These are phyloP conservation scores for Aquanectria penicillioides DNA, from an alignment of 2,329 filamentous ascomycete species.

Conservation along the genomic window DNA sequence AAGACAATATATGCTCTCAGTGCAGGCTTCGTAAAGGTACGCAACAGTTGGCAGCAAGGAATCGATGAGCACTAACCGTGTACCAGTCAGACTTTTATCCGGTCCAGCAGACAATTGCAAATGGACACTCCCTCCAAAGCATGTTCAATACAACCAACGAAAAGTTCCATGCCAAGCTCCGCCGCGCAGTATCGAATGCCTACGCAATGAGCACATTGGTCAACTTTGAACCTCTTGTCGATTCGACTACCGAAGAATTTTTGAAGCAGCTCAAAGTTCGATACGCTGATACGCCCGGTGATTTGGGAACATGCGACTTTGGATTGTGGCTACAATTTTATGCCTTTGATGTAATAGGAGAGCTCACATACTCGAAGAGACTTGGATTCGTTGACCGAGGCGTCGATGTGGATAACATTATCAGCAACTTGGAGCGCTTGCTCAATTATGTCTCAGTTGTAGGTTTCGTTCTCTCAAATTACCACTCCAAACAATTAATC, in stretches of 20 bases:
- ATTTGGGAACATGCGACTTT: constrained; percentile 10
- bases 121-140: constrained; percentile 9
- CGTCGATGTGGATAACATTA: constrained; percentile 26
- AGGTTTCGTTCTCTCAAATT: background rate
- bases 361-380: constrained; percentile 26
- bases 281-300: background rate
- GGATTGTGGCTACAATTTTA: constrained; percentile 33
- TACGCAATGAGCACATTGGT: constrained; percentile 23
- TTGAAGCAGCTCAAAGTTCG: constrained; percentile 14
- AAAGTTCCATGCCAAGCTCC: constrained; percentile 20
- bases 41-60: background rate
- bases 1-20: constrained; percentile 22
- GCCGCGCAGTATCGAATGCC: constrained; percentile 16
- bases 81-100: constrained; percentile 15
- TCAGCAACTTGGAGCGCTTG: constrained; percentile 27
- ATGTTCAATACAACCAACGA: constrained; percentile 19
- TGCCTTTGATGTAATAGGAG: constrained; percentile 32
- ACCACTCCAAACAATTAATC: background rate
- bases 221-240: constrained; percentile 17
- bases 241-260: constrained; percentile 17
- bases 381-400: constrained; percentile 29
- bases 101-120: constrained; percentile 17
- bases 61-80: background rate
- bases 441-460: constrained; percentile 29
- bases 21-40: constrained; percentile 20